phyloP scores from a whole-genome alignment of 768 basidiomycete species.

The Xerocomus potaroensis region DNA sequence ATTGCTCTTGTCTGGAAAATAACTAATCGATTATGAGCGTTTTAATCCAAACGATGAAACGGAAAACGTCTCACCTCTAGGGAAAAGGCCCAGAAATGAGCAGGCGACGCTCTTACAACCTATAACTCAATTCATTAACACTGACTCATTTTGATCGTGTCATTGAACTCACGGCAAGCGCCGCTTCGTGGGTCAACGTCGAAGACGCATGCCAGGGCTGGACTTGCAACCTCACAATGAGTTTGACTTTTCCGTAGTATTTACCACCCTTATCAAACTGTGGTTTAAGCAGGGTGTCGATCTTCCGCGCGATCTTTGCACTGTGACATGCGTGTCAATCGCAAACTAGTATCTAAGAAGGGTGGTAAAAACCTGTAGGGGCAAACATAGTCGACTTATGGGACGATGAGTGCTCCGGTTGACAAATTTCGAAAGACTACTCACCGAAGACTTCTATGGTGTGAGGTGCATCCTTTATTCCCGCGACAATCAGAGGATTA shows the following conservation, averaged over 20 bases:
- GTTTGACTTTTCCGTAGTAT: constrained; percentile 70
- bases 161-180: constrained; percentile 55
- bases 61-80: constrained; percentile 42
- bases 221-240: constrained; percentile 65
- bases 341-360: background rate
- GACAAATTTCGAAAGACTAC: constrained; percentile 19
- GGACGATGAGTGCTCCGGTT: background rate
- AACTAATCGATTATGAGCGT: too few species aligned
- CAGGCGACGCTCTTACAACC: constrained; percentile 68
- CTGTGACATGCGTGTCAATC: constrained; percentile 29
- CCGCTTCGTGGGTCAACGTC: constrained; percentile 76
- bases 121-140: constrained; percentile 21
- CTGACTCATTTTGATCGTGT: background rate
- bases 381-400: constrained; percentile 80
- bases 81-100: constrained; percentile 78
- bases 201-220: constrained; percentile 82
- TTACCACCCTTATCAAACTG: constrained; percentile 52
- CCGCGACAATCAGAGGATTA: constrained; percentile 58
- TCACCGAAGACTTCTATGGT: constrained; percentile 76
- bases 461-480: constrained; percentile 57
- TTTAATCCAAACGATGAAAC: background rate
- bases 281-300: constrained; percentile 60
- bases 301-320: constrained; percentile 54
- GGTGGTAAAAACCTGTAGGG: constrained; percentile 56
- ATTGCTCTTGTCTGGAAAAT: constrained; percentile 72